These are phyloP conservation scores for Colletotrichum echinochloae DNA, from an alignment of 2,329 filamentous ascomycete genomes.

Conservation along the genomic window DNA sequence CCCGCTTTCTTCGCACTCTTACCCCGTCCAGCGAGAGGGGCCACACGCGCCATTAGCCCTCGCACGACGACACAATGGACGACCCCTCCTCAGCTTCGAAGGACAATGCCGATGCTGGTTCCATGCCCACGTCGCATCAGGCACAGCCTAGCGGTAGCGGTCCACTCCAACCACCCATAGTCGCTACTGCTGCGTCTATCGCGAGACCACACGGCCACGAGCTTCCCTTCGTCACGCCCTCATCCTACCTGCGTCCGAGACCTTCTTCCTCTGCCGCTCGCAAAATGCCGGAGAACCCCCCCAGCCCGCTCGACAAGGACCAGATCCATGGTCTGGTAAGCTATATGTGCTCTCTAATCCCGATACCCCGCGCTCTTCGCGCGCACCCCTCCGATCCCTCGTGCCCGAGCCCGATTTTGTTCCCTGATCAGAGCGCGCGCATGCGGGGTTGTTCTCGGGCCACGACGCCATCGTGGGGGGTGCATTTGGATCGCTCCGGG, in stretches of 20 bases:
- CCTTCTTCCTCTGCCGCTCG: constrained; percentile 38
- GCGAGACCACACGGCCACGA: constrained; percentile 53
- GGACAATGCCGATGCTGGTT: constrained; percentile 37
- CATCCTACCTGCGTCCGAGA: constrained; percentile 65
- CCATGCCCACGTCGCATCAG: constrained; percentile 40
- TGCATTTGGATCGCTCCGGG: constrained; percentile 18
- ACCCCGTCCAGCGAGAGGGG: constrained; percentile 34
- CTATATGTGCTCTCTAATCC: constrained; percentile 13
- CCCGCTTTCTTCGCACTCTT: constrained; percentile 22
- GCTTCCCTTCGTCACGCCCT: constrained; percentile 70
- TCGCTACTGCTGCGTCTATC: constrained; percentile 42
- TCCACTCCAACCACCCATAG: constrained; percentile 41
- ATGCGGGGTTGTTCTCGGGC: constrained; percentile 36
- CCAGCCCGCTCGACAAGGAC: constrained; percentile 77
- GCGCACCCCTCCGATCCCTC: constrained; percentile 13
- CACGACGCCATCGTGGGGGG: constrained; percentile 27
- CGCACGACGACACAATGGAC: constrained; percentile 39
- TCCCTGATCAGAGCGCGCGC: constrained; percentile 13
- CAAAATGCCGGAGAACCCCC: constrained; percentile 49
- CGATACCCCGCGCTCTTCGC: constrained; percentile 22
- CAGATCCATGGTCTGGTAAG: constrained; percentile 83
- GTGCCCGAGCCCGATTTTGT: constrained; percentile 8
- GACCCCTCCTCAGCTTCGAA: constrained; percentile 40
- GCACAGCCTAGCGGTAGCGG: constrained; percentile 36
- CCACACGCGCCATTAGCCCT: constrained; percentile 40